Evolutionary conservation across 257 asterid genomes (phyloP), one percentile per base, ranked within the genome.

Genomic region (Capsicum rhomboideum): DNA sequence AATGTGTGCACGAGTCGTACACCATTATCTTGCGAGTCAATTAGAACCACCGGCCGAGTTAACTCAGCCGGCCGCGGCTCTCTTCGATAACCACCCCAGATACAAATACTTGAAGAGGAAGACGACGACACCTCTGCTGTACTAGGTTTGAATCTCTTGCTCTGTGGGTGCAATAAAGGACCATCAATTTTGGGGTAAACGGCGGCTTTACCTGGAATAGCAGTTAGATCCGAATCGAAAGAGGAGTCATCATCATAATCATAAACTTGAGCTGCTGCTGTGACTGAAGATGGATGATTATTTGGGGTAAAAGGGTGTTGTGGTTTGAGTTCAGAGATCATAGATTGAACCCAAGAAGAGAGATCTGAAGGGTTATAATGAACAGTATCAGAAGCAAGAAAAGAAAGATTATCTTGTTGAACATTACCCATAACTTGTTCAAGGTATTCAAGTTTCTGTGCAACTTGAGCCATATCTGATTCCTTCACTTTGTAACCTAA

Each of bases 361-460:
- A 96, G 90, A 92, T 96, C 96, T 49, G 99, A 91, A 3, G 99
- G 99, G 46, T 96, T 96, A 82, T 93, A 91, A 66, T 94, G 98
- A 5, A 90, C 92, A 3, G 96, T 89, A 0, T 93, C 98, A 6
- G 91, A 86, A 0, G 91, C 94, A 12, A 93, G 86, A 31, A 89
- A 86, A 0, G 96, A 91, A 3, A 92, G 88, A 75, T 87, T 92
- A 50, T 87, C 91, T 4, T 86, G 88, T 10, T 83, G 87, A 82
- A 86, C 91, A 71, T 55, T 84, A 8, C 91, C 94, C 88, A 93
- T 89, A 0, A 87, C 94, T 46, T 90, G 86, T 31, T 93, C 97
- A 26, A 96, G 83, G 83, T 91, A 97, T 11, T 93, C 90, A 54
- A 94, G 93, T 87, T 93, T 93, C 3, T 86, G 93, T 56, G 98